Base-by-base conservation (phyloP, 331 rosid genomes). In the Rosa hybrid region DNA sequence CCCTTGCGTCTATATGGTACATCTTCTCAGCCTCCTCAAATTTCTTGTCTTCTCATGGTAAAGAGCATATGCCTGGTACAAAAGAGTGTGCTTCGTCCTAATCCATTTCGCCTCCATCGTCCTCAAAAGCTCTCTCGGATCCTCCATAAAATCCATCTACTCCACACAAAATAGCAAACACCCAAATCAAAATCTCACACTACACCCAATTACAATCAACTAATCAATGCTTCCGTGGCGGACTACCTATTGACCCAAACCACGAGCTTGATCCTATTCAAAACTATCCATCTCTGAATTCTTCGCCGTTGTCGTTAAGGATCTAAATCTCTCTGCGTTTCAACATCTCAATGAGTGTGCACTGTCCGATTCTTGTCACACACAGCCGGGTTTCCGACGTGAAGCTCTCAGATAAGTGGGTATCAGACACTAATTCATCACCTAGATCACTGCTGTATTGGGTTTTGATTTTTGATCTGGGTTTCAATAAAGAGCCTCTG, bases 1-100 rank as follows among this genome's bases (percentile, higher is more conserved):
- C 95, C 53, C 89, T 91, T 25, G 75, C 91, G n/a, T 83, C 97
- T 50, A 92, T 34, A 81, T 87, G 97, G 79, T 90, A 94, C 93
- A 92, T 92, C 72, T 84, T 92, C 78, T 94, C 98, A 77, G 94
- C 94, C 74, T 91, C 97, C 44, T 90, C 97, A 78, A 86, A 85
- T 63, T 75, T 94, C 89, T 91, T 94, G 65, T 70, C 89, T 95
- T 95, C 85, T 93, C 99, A 20, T 91, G 87, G 86, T 89, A 89
- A 75, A 95, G 90, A 86, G 99, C 99, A 86, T 93, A 91, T 44
- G 99, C 99, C 83, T 87, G 97, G 78, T 93, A 95, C 81, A 91
- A 95, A 53, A 91, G 86, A 56, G 96, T 82, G 59, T 84, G 89
- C 72, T 86, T 91, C 11, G 80, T 85, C 77, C 99, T 97, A 17